phyloP scores from a whole-genome alignment of 2,329 filamentous ascomycete genomes.

The Ophiostoma novo-ulmi region DNA sequence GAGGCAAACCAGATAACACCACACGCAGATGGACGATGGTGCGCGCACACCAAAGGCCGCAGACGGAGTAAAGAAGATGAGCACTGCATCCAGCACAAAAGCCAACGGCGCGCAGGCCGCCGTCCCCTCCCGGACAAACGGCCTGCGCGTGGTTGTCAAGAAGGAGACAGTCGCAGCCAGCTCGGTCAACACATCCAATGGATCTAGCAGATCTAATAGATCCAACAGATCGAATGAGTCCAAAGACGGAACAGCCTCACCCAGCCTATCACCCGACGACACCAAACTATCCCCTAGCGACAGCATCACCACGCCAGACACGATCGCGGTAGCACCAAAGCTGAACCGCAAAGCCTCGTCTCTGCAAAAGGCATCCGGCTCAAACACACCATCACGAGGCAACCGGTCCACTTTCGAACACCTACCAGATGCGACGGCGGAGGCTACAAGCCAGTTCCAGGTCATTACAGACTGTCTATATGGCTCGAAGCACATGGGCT shows the following conservation, averaged over 20 bases:
- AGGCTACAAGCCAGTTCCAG: conserved; percentile 71
- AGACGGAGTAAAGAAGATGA: conserved; percentile 37
- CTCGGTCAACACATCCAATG: conserved; percentile 38
- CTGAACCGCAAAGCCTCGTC: conserved; percentile 63
- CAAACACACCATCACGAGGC: conserved; percentile 5
- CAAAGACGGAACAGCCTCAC: conserved; percentile 38
- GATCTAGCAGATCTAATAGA: conserved; percentile 32
- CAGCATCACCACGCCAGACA: conserved; percentile 45
- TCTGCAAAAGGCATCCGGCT: conserved; percentile 36
- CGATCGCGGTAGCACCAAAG: conserved; percentile 56
- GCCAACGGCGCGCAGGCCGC: conserved; percentile 20
- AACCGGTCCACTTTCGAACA: conserved; percentile 56
- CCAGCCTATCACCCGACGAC: conserved; percentile 41
- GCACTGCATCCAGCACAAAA: conserved; percentile 20
- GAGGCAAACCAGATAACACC: background rate
- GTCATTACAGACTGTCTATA: conserved; percentile 83
- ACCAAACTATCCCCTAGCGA: conserved; percentile 35
- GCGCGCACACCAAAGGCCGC: conserved; percentile 28
- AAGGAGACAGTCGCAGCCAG: conserved; percentile 37
- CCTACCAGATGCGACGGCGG: conserved; percentile 70
- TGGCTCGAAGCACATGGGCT: conserved; percentile 83
- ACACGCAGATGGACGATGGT: conserved; percentile 7
- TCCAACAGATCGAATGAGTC: conserved; percentile 36
- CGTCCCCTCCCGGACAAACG: conserved; percentile 31
- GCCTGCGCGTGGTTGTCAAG: conserved; percentile 35